These are phyloP conservation scores for Tremellales sp. DNA, from an alignment of 1,284 basidiomycete species.

Conservation along the genomic window DNA sequence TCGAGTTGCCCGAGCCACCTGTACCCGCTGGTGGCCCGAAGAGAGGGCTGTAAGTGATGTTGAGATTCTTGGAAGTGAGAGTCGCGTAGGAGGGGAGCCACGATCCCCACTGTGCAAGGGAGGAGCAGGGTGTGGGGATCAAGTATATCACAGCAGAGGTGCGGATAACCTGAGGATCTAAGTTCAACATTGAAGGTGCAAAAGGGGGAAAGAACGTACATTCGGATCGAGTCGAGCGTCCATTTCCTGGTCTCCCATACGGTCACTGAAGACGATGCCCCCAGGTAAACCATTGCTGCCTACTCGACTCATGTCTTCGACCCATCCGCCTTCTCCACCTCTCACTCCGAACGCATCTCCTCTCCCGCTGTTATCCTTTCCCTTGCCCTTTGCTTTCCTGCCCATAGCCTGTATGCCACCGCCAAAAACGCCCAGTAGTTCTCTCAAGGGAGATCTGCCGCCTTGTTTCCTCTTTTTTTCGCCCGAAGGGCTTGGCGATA, in stretches of 20 bases:
- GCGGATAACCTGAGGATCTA: constrained; percentile 29
- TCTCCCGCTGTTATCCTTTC: constrained; percentile 22
- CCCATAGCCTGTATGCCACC: constrained; percentile 29
- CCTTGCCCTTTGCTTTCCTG: constrained; percentile 30
- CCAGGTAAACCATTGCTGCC: constrained; percentile 33
- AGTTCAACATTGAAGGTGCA: no score
- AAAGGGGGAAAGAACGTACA: constrained; percentile 15
- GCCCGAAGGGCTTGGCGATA: constrained; percentile 24
- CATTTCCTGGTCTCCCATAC: constrained; percentile 45
- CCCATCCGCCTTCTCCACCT: constrained; percentile 4
- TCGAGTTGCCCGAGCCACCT: constrained; percentile 18
- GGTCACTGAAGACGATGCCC: constrained; percentile 36
- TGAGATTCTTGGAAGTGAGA: constrained; percentile 23
- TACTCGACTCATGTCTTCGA: constrained; percentile 12
- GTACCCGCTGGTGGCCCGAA: background rate
- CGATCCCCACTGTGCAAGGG: constrained; percentile 32
- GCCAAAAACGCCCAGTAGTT: constrained; percentile 36
- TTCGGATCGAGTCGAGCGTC: constrained; percentile 13
- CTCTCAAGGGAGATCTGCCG: constrained; percentile 39
- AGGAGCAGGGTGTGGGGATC: constrained; percentile 32
- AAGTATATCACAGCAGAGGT: constrained; percentile 35
- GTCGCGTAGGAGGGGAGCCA: constrained; percentile 40
- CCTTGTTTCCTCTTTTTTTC: constrained; percentile 20
- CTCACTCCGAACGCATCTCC: constrained; percentile 6
- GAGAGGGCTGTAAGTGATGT: constrained; percentile 34